These are phyloP conservation scores for Pythium periplocum DNA, from an alignment of 352 stramenopile genomes.

Conservation along the genomic window DNA sequence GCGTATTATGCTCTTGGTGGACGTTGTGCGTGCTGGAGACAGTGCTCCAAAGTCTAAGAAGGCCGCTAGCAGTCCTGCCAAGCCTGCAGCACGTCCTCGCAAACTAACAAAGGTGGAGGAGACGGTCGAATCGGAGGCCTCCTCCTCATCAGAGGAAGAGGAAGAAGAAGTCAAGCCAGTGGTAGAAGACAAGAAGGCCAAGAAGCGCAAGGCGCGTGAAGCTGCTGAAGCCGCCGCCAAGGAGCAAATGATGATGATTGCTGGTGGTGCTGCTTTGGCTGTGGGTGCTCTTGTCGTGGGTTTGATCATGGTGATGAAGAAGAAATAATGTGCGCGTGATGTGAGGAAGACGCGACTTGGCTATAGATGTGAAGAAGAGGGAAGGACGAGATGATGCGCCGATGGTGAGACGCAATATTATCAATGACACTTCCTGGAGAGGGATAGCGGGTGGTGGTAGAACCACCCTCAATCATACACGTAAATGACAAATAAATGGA, in stretches of 20 bases:
- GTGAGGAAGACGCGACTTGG: too few relatives aligned
- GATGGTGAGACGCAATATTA: too few relatives aligned
- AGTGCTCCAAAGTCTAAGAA: constrained; percentile 1
- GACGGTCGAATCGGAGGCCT: constrained; percentile 39
- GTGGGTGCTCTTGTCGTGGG: constrained; percentile 5
- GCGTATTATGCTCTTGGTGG: constrained; percentile 75
- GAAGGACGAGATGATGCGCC: too few relatives aligned
- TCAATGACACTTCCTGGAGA: too few relatives aligned
- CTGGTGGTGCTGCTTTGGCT: constrained; percentile 4
- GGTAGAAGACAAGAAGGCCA: constrained; percentile 18
- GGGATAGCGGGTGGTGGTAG: too few relatives aligned
- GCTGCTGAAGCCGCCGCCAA: constrained; percentile 10
- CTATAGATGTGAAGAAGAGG: too few relatives aligned
- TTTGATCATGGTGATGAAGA: constrained; percentile 31
- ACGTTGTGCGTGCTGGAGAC: constrained; percentile 51
- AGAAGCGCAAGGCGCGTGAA: constrained; percentile 29
- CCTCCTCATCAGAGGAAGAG: constrained; percentile 26
- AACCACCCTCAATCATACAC: too few relatives aligned
- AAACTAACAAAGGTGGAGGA: constrained; percentile 82
- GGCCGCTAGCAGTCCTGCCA: constrained; percentile 19
- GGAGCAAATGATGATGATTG: constrained; percentile 15
- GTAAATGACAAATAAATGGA: too few relatives aligned
- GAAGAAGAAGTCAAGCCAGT: constrained; percentile 19
- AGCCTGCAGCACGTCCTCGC: too few relatives aligned
- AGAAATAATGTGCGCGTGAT: background rate